phyloP scores from a whole-genome alignment of 768 basidiomycete genomes.

The Pholiota microspora region DNA sequence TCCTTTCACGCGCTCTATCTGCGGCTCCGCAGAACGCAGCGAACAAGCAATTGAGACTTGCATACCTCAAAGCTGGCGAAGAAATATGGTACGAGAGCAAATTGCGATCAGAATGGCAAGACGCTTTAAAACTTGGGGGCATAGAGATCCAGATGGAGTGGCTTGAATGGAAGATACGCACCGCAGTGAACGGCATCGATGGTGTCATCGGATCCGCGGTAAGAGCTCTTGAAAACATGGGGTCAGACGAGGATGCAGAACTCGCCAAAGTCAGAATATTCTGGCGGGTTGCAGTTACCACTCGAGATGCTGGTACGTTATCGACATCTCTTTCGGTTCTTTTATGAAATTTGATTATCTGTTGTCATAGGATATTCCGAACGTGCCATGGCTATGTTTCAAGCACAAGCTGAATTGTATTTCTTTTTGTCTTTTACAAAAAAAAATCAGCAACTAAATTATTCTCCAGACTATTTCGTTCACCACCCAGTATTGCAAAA shows the following conservation, averaged over 20 bases:
- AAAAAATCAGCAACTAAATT: neutral
- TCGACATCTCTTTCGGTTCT: neutral
- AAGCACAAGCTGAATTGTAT: slow-evolving; percentile 83
- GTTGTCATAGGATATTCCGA: slow-evolving; percentile 60
- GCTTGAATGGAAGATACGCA: slow-evolving; percentile 72
- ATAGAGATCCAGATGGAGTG: slow-evolving; percentile 74
- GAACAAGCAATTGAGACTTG: slow-evolving; percentile 53
- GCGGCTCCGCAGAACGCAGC: slow-evolving; percentile 49
- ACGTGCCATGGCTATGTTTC: slow-evolving; percentile 74
- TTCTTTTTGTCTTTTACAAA: slow-evolving; percentile 27
- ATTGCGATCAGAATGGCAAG: slow-evolving; percentile 60
- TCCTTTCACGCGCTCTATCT: slow-evolving; percentile 62
- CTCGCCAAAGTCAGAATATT: slow-evolving; percentile 56
- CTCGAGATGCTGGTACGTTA: slow-evolving; percentile 61
- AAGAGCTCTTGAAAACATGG: slow-evolving; percentile 43
- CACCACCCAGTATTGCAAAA: slow-evolving; percentile 44
- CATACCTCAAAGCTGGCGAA: slow-evolving; percentile 71
- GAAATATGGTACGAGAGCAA: slow-evolving; percentile 63
- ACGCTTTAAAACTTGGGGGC: slow-evolving; percentile 49
- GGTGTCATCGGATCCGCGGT: slow-evolving; percentile 51
- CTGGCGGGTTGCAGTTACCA: slow-evolving; percentile 66
- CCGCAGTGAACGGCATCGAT: slow-evolving; percentile 44
- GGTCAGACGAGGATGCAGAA: slow-evolving; percentile 42
- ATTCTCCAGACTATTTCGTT: slow-evolving; percentile 51
- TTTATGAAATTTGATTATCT: slow-evolving; percentile 7